phyloP scores from a whole-genome alignment of 2,329 filamentous ascomycete species.

The Penicillium sclerotigenum region DNA sequence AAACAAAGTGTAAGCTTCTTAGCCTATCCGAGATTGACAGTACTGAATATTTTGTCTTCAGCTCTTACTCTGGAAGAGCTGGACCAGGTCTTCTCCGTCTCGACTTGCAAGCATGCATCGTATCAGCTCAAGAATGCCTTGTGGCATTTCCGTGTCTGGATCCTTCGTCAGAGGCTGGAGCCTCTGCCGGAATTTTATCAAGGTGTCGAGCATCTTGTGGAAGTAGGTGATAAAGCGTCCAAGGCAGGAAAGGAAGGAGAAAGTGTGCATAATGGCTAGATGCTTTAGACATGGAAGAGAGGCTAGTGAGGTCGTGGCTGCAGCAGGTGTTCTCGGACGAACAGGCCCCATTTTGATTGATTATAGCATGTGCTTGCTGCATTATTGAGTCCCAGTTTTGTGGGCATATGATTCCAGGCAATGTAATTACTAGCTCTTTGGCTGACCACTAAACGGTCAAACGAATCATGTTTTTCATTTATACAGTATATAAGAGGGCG shows the following conservation, averaged over 20 bases:
- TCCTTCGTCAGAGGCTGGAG: conserved; percentile 37
- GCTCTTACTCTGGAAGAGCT: conserved; percentile 46
- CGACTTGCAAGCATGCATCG: conserved; percentile 44
- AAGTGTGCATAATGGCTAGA: background rate
- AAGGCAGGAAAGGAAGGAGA: background rate
- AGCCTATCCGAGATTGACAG: background rate
- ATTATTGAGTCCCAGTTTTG: background rate
- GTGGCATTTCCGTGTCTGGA: conserved; percentile 43
- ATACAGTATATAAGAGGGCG: background rate
- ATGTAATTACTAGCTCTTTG: background rate
- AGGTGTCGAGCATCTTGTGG: conserved; percentile 24
- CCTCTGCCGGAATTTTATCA: conserved; percentile 37
- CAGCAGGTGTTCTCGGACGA: background rate
- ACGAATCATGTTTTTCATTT: background rate
- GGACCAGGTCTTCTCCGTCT: conserved; percentile 54
- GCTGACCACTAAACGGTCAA: background rate
- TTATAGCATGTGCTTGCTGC: background rate
- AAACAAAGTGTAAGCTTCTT: conserved; percentile 42
- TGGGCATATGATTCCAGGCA: background rate
- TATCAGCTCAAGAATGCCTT: conserved; percentile 40
- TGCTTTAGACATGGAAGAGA: background rate
- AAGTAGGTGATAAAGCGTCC: conserved; percentile 10
- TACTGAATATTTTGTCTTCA: conserved; percentile 20
- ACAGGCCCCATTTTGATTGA: background rate
- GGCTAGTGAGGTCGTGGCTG: background rate